Evolutionary conservation across 352 stramenopile species (phyloP), one percentile per base, ranked within the genome.

Genomic region (Plasmopara viticola): DNA sequence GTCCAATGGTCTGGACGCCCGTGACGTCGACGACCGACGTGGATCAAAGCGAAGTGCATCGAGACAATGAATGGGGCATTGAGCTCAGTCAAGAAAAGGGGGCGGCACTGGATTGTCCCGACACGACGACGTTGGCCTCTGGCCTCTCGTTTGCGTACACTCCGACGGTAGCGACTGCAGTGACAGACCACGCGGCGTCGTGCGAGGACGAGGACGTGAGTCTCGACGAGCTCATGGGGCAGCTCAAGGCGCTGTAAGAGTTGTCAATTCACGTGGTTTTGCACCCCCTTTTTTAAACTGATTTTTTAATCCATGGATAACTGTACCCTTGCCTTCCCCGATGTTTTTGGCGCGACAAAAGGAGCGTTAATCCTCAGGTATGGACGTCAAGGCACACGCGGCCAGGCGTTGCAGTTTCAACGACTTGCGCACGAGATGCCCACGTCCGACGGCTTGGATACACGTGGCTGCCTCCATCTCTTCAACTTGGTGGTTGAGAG

Each of bases 21-120:
- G 58, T 86, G 9, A 72, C 73, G 29, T 70, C 84, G 35, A 74
- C 87, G 13, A 74, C 70, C 10, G 42, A 77, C 25, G 60, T 69
- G 20, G 68, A 79, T 9, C 12, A 71, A 14, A 60, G 58, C 4
- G 78, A 90, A 37, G 60, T 76, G 38, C 84, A 95, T 28, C 66
- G 74, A 2, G 68, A 89, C 44, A 95, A 95, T 49, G 86, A 94
- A 55, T 96, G 86, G 86, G 86, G 86, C 20, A 96, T 96, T 50
- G 79, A 92, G 34, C 56, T 92, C 1, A 62, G 59, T n/a, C 57
- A 66, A 13, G 61, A 59, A 4, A 44, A 13, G 10, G 25, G 18
- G n/a, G 47, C 50, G 18, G 5, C 45, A 15, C 10, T 50, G 20
- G 54, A 28, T 7, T 14, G 33, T 46, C 15, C 44, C 7, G 59